These are phyloP conservation scores for Coelastrella sp. DNA, from an alignment of 139 green algal species.

Conservation along the genomic window DNA sequence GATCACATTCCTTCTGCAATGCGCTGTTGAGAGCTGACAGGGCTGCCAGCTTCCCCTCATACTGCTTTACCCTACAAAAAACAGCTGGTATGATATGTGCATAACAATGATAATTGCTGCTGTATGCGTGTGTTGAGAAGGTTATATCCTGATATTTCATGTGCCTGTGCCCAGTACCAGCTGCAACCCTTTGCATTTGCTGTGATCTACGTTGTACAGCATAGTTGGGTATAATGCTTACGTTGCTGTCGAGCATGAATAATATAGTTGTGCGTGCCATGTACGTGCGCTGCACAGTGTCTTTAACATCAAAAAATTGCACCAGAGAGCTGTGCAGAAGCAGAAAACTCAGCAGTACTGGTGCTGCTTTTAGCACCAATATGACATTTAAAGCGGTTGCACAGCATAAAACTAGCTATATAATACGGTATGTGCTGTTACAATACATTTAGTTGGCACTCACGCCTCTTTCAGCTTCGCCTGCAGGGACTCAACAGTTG, in stretches of 20 bases:
- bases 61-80: slow-evolving; percentile 76
- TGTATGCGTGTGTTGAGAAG: no score
- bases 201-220: no score
- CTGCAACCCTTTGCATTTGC: no score
- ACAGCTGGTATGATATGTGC: not conserved
- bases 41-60: slow-evolving; percentile 88
- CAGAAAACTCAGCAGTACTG: not conserved
- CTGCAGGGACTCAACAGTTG: not conserved
- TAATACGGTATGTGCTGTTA: no score
- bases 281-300: no score
- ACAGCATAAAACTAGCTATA: not conserved
- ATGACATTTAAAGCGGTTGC: no score
- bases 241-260: no score
- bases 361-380: no score
- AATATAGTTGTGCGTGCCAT: no score
- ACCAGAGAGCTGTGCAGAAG: not conserved
- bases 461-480: slow-evolving; percentile 8
- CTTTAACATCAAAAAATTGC: no score
- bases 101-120: not conserved
- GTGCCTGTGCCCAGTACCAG: not conserved
- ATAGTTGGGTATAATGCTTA: no score
- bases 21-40: slow-evolving; percentile 87
- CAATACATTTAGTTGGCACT: not conserved
- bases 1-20: slow-evolving; percentile 85
- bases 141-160: not conserved